Conservation (phyloP, 225 moss, liverwort and hornwort species). For the Marchantia paleacea region DNA sequence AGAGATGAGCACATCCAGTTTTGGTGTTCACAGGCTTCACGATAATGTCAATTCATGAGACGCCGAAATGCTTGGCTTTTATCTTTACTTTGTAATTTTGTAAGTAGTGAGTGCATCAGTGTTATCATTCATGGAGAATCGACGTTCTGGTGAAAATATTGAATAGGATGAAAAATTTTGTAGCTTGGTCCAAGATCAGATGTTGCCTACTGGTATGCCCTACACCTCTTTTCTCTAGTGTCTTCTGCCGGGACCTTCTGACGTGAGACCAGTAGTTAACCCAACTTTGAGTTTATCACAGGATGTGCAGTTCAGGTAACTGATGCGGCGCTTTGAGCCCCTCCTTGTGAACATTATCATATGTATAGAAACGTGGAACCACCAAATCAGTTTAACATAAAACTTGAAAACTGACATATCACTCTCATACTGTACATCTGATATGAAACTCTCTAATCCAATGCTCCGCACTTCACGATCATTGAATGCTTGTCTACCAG, state of each 20-base stretch:
- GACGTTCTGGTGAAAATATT: background rate
- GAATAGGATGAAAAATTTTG: constrained; percentile 7
- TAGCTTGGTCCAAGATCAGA: background rate
- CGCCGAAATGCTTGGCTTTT: background rate
- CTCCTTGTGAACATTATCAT: background rate
- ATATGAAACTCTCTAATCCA: background rate
- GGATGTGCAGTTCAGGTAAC: background rate
- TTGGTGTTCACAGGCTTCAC: constrained; percentile 63
- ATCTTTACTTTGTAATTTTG: background rate
- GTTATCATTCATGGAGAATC: background rate
- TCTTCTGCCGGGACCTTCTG: background rate
- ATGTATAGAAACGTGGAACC: background rate
- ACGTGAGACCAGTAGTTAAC: background rate
- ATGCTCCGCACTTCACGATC: no score
- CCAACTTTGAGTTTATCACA: background rate
- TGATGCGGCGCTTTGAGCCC: background rate
- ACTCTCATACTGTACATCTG: background rate
- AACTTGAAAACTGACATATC: background rate
- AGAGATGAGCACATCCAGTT: constrained; percentile 80
- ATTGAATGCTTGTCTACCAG: no score
- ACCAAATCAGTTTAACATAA: background rate
- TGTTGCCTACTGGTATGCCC: background rate
- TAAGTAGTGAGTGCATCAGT: constrained; percentile 7
- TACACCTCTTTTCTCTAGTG: background rate
- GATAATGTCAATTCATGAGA: constrained; percentile 4